Conservation (phyloP, 331 rosid species). For the Acacia concinna region DNA sequence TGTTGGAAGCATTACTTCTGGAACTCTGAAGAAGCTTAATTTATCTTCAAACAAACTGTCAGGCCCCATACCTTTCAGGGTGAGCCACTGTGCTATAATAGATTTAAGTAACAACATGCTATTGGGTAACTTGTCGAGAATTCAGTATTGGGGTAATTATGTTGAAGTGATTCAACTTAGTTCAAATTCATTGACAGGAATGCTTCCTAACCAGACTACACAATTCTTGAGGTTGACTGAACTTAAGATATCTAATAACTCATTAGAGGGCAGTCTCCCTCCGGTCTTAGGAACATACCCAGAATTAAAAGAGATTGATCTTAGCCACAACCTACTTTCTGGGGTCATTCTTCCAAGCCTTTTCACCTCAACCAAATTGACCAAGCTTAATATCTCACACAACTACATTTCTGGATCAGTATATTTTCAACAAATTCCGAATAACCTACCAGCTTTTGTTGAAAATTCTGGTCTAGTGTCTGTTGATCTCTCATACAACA, state of each 20-base stretch:
- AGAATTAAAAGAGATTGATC: constrained; percentile 63
- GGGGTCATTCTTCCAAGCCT: constrained; percentile 59
- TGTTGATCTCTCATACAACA: constrained; percentile 75
- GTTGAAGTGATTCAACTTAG: constrained; percentile 69
- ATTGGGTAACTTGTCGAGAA: constrained; percentile 62
- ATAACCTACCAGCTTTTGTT: constrained; percentile 29
- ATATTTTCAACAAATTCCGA: constrained; percentile 36
- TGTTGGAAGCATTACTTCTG: constrained; percentile 66
- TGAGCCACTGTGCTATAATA: constrained; percentile 61
- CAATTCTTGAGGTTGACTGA: constrained; percentile 63
- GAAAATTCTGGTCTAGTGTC: constrained; percentile 49
- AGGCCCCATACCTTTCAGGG: constrained; percentile 66
- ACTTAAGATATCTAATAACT: constrained; percentile 63
- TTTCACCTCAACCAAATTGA: constrained; percentile 61
- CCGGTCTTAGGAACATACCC: constrained; percentile 60
- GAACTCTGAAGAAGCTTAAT: constrained; percentile 70
- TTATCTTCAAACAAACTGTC: constrained; percentile 72
- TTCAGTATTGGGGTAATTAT: constrained; percentile 75
- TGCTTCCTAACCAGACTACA: constrained; percentile 51
- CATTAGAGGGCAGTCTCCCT: constrained; percentile 66
- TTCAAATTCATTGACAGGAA: constrained; percentile 64
- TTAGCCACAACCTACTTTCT: constrained; percentile 66
- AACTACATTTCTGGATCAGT: constrained; percentile 66
- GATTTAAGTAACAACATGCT: constrained; percentile 76
- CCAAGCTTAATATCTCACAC: constrained; percentile 57